Conservation (phyloP, 352 stramenopile species). For the Phytophthora capsici region DNA sequence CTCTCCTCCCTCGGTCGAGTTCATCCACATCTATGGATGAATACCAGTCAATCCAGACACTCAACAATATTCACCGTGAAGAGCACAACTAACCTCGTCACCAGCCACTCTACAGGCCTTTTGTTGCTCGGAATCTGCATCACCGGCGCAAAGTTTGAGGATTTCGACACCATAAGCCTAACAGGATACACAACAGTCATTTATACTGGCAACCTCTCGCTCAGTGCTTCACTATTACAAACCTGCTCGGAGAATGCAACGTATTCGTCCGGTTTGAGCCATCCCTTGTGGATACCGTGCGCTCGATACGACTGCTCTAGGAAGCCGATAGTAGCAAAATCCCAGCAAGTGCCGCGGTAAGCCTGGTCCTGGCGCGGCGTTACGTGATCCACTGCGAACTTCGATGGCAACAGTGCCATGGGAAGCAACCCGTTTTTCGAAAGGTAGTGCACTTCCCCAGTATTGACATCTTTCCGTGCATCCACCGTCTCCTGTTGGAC, state of each 20-base stretch:
- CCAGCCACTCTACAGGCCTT: constrained; percentile 72
- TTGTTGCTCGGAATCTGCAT: constrained; percentile 69
- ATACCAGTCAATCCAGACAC: not conserved
- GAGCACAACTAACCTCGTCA: constrained; percentile 41
- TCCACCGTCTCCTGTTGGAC: constrained; percentile 20
- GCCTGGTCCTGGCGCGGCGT: constrained; percentile 79
- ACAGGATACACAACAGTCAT: not conserved
- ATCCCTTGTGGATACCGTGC: constrained; percentile 66
- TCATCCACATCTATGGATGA: constrained; percentile 70
- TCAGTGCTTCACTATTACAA: not conserved
- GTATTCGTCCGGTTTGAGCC: constrained; percentile 75
- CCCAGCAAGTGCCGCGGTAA: constrained; percentile 82
- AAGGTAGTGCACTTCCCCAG: constrained; percentile 12
- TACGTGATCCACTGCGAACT: constrained; percentile 82
- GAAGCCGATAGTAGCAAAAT: constrained; percentile 82
- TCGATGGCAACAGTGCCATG: constrained; percentile 76
- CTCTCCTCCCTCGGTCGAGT: constrained; percentile 82
- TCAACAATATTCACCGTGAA: too few species aligned
- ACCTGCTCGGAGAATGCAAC: constrained; percentile 83
- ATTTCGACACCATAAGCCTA: constrained; percentile 78
- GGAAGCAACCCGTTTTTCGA: constrained; percentile 54
- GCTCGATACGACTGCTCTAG: constrained; percentile 83
- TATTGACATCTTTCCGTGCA: constrained; percentile 12
- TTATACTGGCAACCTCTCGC: not conserved
- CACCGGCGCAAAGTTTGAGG: constrained; percentile 71